Conservation (phyloP, 495 filamentous ascomycete species). For the Daldinia concentrica region DNA sequence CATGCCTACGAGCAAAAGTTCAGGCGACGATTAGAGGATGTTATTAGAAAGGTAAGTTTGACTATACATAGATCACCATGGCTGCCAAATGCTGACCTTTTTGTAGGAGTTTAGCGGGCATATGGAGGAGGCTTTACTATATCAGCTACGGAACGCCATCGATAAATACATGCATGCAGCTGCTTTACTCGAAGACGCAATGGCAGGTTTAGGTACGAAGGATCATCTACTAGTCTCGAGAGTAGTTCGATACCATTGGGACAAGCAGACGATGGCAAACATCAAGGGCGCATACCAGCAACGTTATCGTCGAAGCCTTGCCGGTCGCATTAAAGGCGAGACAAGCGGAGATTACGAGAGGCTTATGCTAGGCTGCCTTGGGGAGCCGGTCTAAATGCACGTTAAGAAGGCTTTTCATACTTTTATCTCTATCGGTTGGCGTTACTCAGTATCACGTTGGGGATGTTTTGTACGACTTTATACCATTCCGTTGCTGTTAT, state of each 20-base stretch:
- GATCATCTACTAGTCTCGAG: conserved; percentile 79
- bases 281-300: conserved; percentile 78
- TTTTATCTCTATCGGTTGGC: neutral
- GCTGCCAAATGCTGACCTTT: neutral
- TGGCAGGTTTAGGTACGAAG: conserved; percentile 88
- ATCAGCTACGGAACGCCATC: conserved; percentile 76
- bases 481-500: conserved; percentile 2
- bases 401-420: neutral
- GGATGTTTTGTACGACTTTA: conserved; percentile 2
- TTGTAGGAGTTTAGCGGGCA: conserved; percentile 83
- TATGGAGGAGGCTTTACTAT: conserved; percentile 86
- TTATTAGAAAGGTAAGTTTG: conserved; percentile 67
- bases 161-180: conserved; percentile 88
- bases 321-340: conserved; percentile 75
- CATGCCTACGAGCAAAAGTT: conserved; percentile 74
- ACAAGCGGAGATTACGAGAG: conserved; percentile 87
- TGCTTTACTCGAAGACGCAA: conserved; percentile 78
- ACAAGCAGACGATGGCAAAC: conserved; percentile 71
- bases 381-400: conserved; percentile 44
- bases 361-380: conserved; percentile 67
- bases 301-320: conserved; percentile 68
- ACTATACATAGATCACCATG: too few relatives aligned
- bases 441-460: neutral
- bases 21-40: conserved; percentile 69
- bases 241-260: conserved; percentile 82